Percentiles rank a stretch among this genome's conserved stretches.
Conservation (phyloP, 2,329 filamentous ascomycete species). For the Aspergillus aculeatus region DNA sequence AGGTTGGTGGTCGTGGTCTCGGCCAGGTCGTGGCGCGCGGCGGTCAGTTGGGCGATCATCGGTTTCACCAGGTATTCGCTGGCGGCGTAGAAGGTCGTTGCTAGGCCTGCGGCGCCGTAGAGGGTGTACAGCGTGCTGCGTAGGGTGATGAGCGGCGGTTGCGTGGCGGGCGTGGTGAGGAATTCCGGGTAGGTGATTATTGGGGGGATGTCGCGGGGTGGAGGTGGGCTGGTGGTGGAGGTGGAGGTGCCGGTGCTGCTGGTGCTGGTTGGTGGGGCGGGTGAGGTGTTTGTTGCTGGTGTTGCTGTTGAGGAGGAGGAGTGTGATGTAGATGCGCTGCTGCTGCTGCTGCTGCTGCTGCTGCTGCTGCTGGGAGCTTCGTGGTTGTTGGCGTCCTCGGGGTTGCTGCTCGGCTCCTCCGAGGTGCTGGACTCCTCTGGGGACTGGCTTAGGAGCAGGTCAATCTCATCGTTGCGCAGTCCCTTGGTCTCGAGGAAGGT, state of each 20-base stretch:
- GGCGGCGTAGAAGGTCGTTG: constrained; percentile 57
- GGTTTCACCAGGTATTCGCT: constrained; percentile 60
- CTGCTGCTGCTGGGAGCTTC: constrained; percentile 9
- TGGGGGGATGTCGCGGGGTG: constrained; percentile 51
- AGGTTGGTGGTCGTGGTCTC: constrained; percentile 53
- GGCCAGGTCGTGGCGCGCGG: constrained; percentile 58
- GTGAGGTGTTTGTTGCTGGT: constrained; percentile 10
- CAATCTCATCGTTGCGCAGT: constrained; percentile 64
- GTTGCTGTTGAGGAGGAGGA: constrained; percentile 9
- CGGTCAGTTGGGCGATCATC: constrained; percentile 55
- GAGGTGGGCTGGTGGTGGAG: constrained; percentile 16
- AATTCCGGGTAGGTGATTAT: constrained; percentile 69
- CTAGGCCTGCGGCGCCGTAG: constrained; percentile 56
- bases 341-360: not conserved
- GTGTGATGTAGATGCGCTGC: not conserved
- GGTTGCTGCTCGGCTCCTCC: constrained; percentile 27
- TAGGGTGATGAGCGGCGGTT: constrained; percentile 60
- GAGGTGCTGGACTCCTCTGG: constrained; percentile 5
- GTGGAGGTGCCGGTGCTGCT: constrained; percentile 13
- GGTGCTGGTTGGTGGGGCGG: constrained; percentile 12
- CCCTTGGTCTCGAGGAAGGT: constrained; percentile 78
- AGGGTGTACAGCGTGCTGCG: constrained; percentile 56
- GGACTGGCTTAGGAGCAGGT: constrained; percentile 58
- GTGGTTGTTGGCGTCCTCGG: constrained; percentile 13
- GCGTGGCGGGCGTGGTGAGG: constrained; percentile 57